Conservation (phyloP, 2,329 filamentous ascomycete species). For the Fusarium metavorans region DNA sequence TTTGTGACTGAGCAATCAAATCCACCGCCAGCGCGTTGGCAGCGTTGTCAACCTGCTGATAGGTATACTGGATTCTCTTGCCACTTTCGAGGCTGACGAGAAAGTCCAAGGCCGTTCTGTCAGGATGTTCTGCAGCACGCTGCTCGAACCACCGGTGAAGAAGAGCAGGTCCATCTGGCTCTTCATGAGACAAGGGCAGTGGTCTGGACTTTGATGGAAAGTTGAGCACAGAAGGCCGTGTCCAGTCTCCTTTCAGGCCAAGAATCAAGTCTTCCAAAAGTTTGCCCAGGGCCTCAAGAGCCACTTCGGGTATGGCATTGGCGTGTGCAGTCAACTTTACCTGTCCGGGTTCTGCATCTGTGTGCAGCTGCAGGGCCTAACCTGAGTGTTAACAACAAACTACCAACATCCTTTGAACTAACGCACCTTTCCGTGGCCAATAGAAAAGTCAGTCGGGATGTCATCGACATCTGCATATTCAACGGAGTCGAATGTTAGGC, state of each 20-base stretch:
- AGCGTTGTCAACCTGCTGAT: background rate
- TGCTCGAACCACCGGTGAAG: constrained; percentile 19
- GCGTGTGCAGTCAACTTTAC: background rate
- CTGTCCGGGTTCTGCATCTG: background rate
- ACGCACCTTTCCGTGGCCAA: constrained; percentile 17
- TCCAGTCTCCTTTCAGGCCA: background rate
- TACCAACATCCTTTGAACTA: rapidly evolving
- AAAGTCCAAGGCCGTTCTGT: constrained; percentile 6
- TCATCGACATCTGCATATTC: background rate
- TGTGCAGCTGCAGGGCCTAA: constrained; percentile 1
- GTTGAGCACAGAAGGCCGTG: constrained; percentile 16
- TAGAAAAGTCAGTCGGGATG: constrained; percentile 14
- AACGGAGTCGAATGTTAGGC: background rate
- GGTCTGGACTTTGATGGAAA: constrained; percentile 3
- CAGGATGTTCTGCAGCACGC: background rate
- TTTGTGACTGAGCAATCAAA: background rate
- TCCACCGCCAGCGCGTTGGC: background rate
- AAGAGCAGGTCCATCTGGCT: background rate
- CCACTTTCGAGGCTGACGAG: background rate
- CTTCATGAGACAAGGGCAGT: background rate
- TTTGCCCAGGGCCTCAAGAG: background rate
- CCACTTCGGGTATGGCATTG: background rate
- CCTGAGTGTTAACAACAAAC: background rate
- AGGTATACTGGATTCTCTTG: background rate
- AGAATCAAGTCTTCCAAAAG: constrained; percentile 10